These are phyloP conservation scores for Fusarium longipes DNA, from an alignment of 2,329 filamentous ascomycete genomes.

Conservation along the genomic window DNA sequence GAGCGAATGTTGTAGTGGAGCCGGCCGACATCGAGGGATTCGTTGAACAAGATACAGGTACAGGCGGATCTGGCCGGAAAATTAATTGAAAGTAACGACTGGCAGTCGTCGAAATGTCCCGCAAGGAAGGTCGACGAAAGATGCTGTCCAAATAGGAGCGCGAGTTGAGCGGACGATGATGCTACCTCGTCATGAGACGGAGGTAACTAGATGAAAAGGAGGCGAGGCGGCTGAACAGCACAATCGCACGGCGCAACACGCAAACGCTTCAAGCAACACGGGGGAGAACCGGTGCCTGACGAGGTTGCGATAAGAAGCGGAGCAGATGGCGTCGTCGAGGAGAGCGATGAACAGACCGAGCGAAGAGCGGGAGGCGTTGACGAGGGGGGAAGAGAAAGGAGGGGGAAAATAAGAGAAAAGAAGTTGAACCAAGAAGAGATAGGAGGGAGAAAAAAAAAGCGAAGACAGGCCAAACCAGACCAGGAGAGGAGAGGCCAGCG, in stretches of 20 bases:
- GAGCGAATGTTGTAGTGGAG: constrained; percentile 43
- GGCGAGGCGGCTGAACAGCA: constrained; percentile 23
- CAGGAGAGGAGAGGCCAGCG: constrained; percentile 43
- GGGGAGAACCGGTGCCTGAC: constrained; percentile 36
- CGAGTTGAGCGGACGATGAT: constrained; percentile 25
- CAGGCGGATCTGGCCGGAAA: constrained; percentile 28
- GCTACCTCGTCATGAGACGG: constrained; percentile 44
- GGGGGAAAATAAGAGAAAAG: constrained; percentile 41
- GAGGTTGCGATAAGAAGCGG: constrained; percentile 37
- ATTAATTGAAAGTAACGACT: constrained; percentile 47
- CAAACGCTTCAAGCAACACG: constrained; percentile 39
- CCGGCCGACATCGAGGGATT: constrained; percentile 46
- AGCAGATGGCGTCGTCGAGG: constrained; percentile 35
- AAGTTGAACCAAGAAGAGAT: constrained; percentile 43
- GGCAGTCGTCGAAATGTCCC: constrained; percentile 47
- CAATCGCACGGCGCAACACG: constrained; percentile 35
- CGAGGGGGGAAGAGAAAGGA: constrained; percentile 42
- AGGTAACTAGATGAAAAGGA: constrained; percentile 36
- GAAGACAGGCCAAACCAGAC: constrained; percentile 41
- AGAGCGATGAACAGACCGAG: constrained; percentile 44
- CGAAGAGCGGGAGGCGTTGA: constrained; percentile 46
- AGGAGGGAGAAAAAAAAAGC: constrained; percentile 42
- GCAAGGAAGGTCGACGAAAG: constrained; percentile 45
- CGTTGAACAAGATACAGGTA: constrained; percentile 37
- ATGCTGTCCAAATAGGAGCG: constrained; percentile 37